Evolutionary conservation across 2,329 filamentous ascomycete genomes (phyloP).

Genomic region (Aureobasidium sp.): DNA sequence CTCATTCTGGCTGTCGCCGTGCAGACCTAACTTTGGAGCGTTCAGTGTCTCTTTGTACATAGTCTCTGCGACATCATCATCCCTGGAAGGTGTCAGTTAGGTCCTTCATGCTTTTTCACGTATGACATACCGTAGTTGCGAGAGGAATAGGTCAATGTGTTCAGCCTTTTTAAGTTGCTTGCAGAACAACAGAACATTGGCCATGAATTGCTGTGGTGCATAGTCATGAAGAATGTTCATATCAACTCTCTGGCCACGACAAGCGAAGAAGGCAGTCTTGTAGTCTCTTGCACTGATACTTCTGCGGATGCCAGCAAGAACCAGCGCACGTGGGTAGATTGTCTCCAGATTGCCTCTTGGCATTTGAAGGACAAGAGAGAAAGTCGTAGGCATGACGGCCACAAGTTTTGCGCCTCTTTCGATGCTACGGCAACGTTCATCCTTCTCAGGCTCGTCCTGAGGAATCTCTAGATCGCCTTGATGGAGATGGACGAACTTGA

Average conservation of each 20-base stretch:
- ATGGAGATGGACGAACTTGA: constrained; percentile 87
- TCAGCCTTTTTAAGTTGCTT: constrained; percentile 75
- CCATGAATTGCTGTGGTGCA: constrained; percentile 76
- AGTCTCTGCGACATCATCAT: constrained; percentile 87
- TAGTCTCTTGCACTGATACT: constrained; percentile 78
- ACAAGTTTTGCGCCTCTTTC: constrained; percentile 84
- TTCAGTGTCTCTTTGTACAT: constrained; percentile 86
- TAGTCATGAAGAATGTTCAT: constrained; percentile 98
- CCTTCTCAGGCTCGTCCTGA: constrained; percentile 78
- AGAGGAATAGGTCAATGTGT: constrained; percentile 85
- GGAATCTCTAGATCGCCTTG: constrained; percentile 68
- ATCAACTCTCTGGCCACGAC: constrained; percentile 87
- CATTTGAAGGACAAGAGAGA: constrained; percentile 86
- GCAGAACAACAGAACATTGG: constrained; percentile 67
- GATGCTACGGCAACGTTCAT: constrained; percentile 86
- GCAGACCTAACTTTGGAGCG: constrained; percentile 25
- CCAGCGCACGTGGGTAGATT: constrained; percentile 85
- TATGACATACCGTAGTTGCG: constrained; percentile 63
- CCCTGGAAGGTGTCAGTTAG: constrained; percentile 36
- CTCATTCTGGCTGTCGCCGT: constrained; percentile 10
- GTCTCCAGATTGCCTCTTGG: constrained; percentile 93
- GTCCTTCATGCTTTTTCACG: not conserved
- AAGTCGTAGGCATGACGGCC: constrained; percentile 80
- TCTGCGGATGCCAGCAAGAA: constrained; percentile 79
- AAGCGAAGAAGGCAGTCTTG: constrained; percentile 74